phyloP scores from a whole-genome alignment of 1,284 basidiomycete genomes.

The Cronartium ribicola region DNA sequence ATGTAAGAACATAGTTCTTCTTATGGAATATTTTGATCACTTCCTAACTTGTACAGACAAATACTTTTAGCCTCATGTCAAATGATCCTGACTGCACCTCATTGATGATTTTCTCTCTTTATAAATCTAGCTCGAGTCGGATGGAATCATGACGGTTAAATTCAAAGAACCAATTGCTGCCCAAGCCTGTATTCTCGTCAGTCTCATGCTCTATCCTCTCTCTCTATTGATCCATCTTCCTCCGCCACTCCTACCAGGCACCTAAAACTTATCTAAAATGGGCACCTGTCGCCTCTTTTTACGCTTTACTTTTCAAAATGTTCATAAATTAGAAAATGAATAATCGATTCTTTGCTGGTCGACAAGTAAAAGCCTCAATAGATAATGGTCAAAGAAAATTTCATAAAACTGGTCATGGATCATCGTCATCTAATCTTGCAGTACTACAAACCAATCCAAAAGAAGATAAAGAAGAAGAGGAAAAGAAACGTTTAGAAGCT shows the following conservation, averaged over 20 bases:
- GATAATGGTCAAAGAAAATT: constrained; percentile 77
- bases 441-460: constrained; percentile 59
- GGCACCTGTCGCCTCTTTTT: background rate
- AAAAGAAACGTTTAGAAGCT: constrained; percentile 76
- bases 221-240: background rate
- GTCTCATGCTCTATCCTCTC: too few species aligned
- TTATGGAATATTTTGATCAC: constrained; percentile 44
- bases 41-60: constrained; percentile 8
- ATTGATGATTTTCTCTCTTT: background rate
- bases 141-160: constrained; percentile 93
- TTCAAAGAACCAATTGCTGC: constrained; percentile 84
- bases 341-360: constrained; percentile 82
- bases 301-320: constrained; percentile 12
- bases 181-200: constrained; percentile 76
- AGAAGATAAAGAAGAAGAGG: constrained; percentile 61
- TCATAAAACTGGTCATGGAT: constrained; percentile 58
- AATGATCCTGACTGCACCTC: background rate
- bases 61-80: constrained; percentile 12
- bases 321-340: constrained; percentile 74
- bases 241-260: background rate
- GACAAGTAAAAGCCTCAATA: constrained; percentile 72
- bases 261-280: background rate
- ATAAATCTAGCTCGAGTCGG: constrained; percentile 69
- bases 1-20: constrained; percentile 60
- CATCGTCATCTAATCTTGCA: too few species aligned